Conservation (phyloP, 345 rosid genomes). For the Corymbia maculata region DNA sequence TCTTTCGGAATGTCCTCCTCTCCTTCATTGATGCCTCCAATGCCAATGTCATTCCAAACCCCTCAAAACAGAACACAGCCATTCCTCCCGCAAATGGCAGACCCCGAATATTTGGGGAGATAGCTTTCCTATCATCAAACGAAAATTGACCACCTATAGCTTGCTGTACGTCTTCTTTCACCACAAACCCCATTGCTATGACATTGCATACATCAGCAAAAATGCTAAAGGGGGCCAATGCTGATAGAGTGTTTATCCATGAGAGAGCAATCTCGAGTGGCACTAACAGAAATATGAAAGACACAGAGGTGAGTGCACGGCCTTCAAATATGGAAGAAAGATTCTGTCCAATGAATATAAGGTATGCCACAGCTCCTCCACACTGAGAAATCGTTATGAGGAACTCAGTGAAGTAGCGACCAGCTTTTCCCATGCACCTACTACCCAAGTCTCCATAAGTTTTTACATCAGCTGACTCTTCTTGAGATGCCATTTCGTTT, state of each 20-base stretch:
- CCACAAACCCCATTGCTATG: conserved; percentile 62
- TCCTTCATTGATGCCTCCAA: conserved; percentile 80
- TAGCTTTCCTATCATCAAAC: conserved; percentile 57
- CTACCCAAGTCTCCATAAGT: conserved; percentile 87
- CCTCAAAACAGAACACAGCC: conserved; percentile 93
- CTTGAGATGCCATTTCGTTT: conserved; percentile 46
- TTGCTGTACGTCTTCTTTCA: conserved; percentile 55
- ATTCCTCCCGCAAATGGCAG: conserved; percentile 85
- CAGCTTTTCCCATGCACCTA: conserved; percentile 57
- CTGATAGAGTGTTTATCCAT: conserved; percentile 66
- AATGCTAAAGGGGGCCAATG: conserved; percentile 76
- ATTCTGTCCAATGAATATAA: conserved; percentile 83
- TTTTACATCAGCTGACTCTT: conserved; percentile 34
- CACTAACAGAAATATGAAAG: conserved; percentile 59
- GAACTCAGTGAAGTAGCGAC: conserved; percentile 67
- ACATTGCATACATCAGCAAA: conserved; percentile 77
- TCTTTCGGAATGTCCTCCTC: conserved; percentile 39
- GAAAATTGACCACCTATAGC: conserved; percentile 54
- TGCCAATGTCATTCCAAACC: conserved; percentile 88
- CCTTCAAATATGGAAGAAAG: conserved; percentile 47
- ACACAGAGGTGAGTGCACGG: conserved; percentile 16
- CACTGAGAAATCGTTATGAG: conserved; percentile 72
- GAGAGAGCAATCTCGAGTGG: conserved; percentile 70
- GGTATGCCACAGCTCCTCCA: conserved; percentile 83
- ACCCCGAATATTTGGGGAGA: conserved; percentile 49